phyloP scores from a whole-genome alignment of 164 flowering plant species.

The Vitis amurensis region DNA sequence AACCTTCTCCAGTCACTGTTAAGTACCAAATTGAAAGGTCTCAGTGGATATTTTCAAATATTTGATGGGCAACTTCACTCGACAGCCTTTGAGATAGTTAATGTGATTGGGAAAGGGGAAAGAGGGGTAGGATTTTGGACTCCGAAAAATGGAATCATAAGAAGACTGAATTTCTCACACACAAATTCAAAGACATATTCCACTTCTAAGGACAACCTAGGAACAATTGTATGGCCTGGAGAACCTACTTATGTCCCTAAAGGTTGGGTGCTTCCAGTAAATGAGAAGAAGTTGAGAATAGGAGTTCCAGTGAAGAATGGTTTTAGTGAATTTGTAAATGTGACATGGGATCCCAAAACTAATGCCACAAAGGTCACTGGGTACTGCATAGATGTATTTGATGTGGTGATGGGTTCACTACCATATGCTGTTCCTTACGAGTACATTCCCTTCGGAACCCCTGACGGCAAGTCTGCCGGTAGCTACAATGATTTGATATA shows the following conservation, averaged over 20 bases:
- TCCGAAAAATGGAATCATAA: conserved; percentile 18
- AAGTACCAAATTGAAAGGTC: conserved; percentile 24
- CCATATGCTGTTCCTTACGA: conserved; percentile 2
- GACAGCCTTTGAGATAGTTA: conserved; percentile 33
- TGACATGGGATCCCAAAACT: conserved; percentile 1
- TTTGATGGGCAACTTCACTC: conserved; percentile 37
- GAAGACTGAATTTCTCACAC: neutral
- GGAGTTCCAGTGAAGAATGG: conserved; percentile 42
- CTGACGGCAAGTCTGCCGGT: neutral
- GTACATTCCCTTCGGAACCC: neutral
- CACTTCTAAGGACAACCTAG: neutral
- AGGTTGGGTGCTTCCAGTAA: conserved; percentile 35
- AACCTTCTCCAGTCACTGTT: conserved; percentile 21
- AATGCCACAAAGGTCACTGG: neutral
- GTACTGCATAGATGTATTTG: neutral
- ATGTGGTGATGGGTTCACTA: neutral
- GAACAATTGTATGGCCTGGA: conserved; percentile 39
- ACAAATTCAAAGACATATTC: neutral
- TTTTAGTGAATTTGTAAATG: conserved; percentile 34
- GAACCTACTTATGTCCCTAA: conserved; percentile 22
- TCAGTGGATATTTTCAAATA: conserved; percentile 37
- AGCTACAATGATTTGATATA: conserved; percentile 4
- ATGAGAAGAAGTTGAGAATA: conserved; percentile 29
- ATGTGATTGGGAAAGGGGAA: conserved; percentile 31
- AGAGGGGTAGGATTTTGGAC: conserved; percentile 45